phyloP scores from a whole-genome alignment of 2,329 filamentous ascomycete genomes.

The Nemania sp. region DNA sequence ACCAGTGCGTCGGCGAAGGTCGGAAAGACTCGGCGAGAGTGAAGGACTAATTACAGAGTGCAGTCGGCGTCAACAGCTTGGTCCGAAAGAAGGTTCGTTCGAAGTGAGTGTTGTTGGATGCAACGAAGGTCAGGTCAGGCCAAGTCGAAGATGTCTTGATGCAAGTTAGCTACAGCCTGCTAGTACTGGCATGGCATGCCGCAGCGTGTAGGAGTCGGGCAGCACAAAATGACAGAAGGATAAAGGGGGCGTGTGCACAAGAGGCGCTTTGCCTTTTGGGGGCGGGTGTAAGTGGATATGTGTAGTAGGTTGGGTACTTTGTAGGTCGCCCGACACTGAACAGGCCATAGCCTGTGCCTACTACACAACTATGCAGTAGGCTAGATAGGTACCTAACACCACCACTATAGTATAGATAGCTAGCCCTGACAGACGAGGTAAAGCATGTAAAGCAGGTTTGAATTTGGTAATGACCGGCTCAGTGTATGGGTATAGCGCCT shows the following conservation, averaged over 20 bases:
- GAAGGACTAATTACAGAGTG: slow-evolving; percentile 6
- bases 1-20: slow-evolving; percentile 13
- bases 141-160: slow-evolving; percentile 45
- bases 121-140: slow-evolving; percentile 42
- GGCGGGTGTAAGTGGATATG: slow-evolving; percentile 12
- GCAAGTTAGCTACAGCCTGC: too few species aligned
- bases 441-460: too few species aligned
- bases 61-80: slow-evolving; percentile 26
- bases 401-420: too few species aligned
- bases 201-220: slow-evolving; percentile 37
- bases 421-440: too few species aligned
- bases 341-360: too few species aligned
- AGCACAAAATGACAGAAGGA: slow-evolving; percentile 19
- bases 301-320: too few species aligned
- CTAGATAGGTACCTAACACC: too few species aligned
- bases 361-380: too few species aligned
- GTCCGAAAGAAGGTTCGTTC: slow-evolving; percentile 3
- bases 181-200: slow-evolving; percentile 43
- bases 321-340: too few species aligned
- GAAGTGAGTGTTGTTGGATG: slow-evolving; percentile 40
- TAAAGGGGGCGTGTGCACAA: slow-evolving; percentile 22
- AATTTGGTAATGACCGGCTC: too few species aligned
- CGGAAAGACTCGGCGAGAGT: slow-evolving; percentile 14
- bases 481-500: too few species aligned
- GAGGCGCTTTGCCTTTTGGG: slow-evolving; percentile 15